A percentile compares a stretch with the other conserved stretches of the same genome.
phyloP scores from a whole-genome alignment of 2,329 filamentous ascomycete genomes.

The Beauveria brongniartii region DNA sequence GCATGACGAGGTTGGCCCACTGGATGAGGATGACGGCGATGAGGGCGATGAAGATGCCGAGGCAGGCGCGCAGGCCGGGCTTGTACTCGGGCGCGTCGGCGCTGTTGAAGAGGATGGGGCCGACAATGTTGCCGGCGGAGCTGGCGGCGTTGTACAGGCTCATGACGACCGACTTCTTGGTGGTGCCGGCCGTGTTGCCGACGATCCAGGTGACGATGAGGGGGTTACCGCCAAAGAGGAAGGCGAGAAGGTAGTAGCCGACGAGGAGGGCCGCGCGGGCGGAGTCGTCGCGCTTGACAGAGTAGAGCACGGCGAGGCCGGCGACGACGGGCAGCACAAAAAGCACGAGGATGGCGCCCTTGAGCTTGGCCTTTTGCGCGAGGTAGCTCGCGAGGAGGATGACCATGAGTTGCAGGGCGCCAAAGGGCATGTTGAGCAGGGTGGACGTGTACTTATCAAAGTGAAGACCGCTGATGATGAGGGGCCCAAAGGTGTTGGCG shows the following conservation, averaged over 20 bases:
- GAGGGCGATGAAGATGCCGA: constrained; percentile 47
- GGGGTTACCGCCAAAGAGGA: constrained; percentile 58
- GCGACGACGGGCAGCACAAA: constrained; percentile 53
- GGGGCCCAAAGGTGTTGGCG: constrained; percentile 56
- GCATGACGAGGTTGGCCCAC: constrained; percentile 42
- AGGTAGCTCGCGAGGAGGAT: constrained; percentile 52
- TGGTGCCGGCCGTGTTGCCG: constrained; percentile 59
- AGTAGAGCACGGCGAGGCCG: constrained; percentile 50
- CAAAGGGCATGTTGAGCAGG: constrained; percentile 61
- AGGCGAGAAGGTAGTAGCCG: constrained; percentile 58
- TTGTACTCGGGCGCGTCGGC: constrained; percentile 51
- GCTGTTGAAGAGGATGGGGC: constrained; percentile 52
- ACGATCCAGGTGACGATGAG: constrained; percentile 62
- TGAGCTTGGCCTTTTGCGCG: constrained; percentile 47
- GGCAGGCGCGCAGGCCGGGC: constrained; percentile 46
- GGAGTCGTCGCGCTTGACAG: constrained; percentile 33
- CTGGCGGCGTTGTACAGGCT: constrained; percentile 55
- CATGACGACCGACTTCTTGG: constrained; percentile 59
- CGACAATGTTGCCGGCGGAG: constrained; percentile 58
- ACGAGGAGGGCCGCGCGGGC: constrained; percentile 42
- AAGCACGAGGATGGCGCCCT: constrained; percentile 44
- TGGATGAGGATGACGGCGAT: constrained; percentile 46
- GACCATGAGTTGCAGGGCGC: constrained; percentile 49
- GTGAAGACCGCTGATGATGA: constrained; percentile 53
- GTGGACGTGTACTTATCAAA: constrained; percentile 50